A percentile compares a stretch with the other conserved stretches of the same genome.
These are phyloP conservation scores for Rhodamnia rubescens DNA, from an alignment of 345 rosid species.

Conservation along the genomic window DNA sequence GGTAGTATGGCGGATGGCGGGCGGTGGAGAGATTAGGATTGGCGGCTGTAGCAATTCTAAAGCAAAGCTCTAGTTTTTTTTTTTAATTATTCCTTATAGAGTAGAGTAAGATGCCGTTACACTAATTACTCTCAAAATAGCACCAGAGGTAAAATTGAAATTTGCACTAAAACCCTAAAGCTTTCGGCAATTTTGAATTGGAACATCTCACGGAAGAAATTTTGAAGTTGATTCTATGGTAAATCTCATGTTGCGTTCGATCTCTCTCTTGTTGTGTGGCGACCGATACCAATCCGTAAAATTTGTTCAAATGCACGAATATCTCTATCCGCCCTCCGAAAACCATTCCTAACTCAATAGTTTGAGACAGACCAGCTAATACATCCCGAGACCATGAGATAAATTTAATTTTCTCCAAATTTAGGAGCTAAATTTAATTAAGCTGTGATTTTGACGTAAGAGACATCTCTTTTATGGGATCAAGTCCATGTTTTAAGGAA, in stretches of 20 bases:
- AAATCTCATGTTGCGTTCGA: background rate
- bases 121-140: background rate
- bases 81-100: background rate
- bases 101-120: background rate
- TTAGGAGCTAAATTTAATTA: background rate
- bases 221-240: background rate
- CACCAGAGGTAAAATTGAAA: background rate
- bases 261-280: background rate
- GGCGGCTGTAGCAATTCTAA: too few species aligned
- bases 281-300: background rate
- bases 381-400: accelerated
- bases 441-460: background rate
- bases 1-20: background rate
- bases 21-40: background rate
- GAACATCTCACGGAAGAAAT: background rate
- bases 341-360: background rate
- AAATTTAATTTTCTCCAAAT: background rate
- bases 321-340: background rate
- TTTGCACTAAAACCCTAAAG: background rate
- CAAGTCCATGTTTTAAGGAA: background rate
- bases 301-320: background rate
- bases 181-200: background rate
- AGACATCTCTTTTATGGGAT: background rate
- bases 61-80: background rate
- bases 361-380: accelerated